These are phyloP conservation scores for Kuraishia floccosa DNA, from an alignment of 805 yeast species.

Conservation along the genomic window DNA sequence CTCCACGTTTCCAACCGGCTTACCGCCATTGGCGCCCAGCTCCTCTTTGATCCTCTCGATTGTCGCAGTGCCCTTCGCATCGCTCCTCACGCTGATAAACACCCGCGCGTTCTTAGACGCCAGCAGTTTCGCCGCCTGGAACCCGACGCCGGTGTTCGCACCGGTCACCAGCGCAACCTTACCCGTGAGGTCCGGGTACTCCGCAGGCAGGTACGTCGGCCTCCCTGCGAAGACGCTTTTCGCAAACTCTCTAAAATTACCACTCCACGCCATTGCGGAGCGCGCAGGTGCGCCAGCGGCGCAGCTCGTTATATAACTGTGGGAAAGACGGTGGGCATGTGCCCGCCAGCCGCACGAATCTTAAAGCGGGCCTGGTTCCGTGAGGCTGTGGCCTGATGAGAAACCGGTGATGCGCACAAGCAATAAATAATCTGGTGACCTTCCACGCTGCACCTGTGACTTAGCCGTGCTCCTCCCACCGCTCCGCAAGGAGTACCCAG, in stretches of 20 bases:
- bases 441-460: too few species aligned
- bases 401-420: too few species aligned
- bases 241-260: neutral
- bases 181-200: conserved; percentile 21
- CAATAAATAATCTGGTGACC: too few species aligned
- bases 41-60: conserved; percentile 15
- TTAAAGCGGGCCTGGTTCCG: too few species aligned
- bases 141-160: conserved; percentile 21
- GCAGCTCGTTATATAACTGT: too few species aligned
- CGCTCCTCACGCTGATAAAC: conserved; percentile 23
- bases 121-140: conserved; percentile 18
- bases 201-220: conserved; percentile 14
- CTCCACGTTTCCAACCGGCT: neutral
- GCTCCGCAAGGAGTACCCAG: too few species aligned
- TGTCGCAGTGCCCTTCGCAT: conserved; percentile 17
- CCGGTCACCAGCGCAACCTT: conserved; percentile 21
- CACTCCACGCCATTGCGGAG: neutral
- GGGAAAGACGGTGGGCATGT: too few species aligned
- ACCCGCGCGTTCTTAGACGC: conserved; percentile 20
- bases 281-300: too few species aligned
- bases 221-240: conserved; percentile 4
- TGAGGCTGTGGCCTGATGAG: too few species aligned
- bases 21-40: conserved; percentile 5
- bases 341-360: too few species aligned
- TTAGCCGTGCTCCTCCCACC: too few species aligned